A percentile compares a stretch with the other conserved stretches of the same genome.
Evolutionary conservation across 116 monocot species (phyloP).

Genomic region (Papilionanthe hybrid): DNA sequence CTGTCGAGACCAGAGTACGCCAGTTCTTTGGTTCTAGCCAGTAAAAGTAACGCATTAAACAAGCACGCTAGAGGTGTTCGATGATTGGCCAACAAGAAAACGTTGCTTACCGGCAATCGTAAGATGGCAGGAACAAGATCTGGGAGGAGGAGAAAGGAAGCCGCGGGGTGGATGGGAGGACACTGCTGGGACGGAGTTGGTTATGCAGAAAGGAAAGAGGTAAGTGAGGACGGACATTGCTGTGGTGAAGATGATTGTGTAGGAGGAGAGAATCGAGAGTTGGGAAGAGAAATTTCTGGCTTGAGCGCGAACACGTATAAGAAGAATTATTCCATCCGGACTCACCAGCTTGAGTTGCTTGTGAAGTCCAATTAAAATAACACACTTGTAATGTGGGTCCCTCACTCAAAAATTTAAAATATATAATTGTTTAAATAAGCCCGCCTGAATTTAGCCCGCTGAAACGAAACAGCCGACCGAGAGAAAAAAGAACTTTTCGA

Average conservation of each 20-base stretch:
- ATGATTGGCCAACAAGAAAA: constrained; percentile 7
- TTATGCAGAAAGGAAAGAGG: not conserved
- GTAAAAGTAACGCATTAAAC: not conserved
- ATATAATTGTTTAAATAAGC: no score
- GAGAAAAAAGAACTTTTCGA: no score
- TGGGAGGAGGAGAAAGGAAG: not conserved
- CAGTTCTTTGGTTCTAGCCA: constrained; percentile 32
- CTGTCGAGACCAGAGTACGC: constrained; percentile 42
- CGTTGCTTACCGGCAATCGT: not conserved
- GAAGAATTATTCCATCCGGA: no score
- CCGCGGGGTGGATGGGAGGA: not conserved
- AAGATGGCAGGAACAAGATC: constrained; percentile 2
- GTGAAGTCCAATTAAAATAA: no score
- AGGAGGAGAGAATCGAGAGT: not conserved
- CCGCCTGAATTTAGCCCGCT: no score
- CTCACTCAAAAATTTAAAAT: no score
- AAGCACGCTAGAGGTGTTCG: constrained; percentile 7
- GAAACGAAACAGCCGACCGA: no score
- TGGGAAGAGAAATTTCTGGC: not conserved
- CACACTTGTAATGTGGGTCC: no score
- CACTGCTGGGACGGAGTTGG: not conserved
- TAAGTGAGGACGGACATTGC: not conserved
- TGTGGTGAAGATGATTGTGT: not conserved
- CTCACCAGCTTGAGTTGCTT: no score
- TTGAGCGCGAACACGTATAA: not conserved